Percentiles rank a stretch among this genome's conserved stretches.
These are phyloP conservation scores for Suillus occidentalis DNA, from an alignment of 768 basidiomycete species.

Conservation along the genomic window DNA sequence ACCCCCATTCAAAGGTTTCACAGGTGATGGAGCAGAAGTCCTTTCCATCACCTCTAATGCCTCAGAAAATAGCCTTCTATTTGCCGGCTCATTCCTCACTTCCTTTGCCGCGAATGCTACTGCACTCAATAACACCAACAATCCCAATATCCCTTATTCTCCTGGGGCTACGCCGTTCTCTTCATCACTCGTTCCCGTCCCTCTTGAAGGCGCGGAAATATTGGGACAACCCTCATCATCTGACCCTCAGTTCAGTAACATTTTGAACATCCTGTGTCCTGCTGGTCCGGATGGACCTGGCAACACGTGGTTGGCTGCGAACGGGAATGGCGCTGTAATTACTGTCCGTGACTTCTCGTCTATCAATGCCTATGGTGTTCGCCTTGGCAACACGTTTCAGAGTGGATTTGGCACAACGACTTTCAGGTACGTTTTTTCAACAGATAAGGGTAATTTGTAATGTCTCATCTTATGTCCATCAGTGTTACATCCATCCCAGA, in stretches of 20 bases:
- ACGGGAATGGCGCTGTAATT: slow-evolving; percentile 69
- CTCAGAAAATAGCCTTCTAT: slow-evolving; percentile 74
- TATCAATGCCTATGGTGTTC: slow-evolving; percentile 74
- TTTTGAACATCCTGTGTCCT: slow-evolving; percentile 81
- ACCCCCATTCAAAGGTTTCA: slow-evolving; percentile 80
- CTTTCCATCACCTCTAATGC: slow-evolving; percentile 73
- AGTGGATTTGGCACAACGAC: slow-evolving; percentile 78
- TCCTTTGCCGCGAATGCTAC: slow-evolving; percentile 58
- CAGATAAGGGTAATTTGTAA: slow-evolving; percentile 6
- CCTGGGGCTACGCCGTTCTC: slow-evolving; percentile 82
- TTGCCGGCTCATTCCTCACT: slow-evolving; percentile 86
- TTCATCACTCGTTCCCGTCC: slow-evolving; percentile 83
- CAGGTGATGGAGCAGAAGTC: slow-evolving; percentile 68
- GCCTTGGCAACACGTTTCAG: slow-evolving; percentile 90
- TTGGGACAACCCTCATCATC: slow-evolving; percentile 65
- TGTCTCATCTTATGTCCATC: slow-evolving; percentile 15
- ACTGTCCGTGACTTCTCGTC: slow-evolving; percentile 75
- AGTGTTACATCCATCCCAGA: slow-evolving; percentile 90
- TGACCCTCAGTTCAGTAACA: slow-evolving; percentile 58
- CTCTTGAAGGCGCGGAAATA: slow-evolving; percentile 56
- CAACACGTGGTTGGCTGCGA: slow-evolving; percentile 81
- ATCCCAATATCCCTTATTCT: slow-evolving; percentile 85
- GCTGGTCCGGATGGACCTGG: slow-evolving; percentile 76
- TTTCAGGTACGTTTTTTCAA: slow-evolving; percentile 65
- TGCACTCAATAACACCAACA: slow-evolving; percentile 61